Percentiles rank a stretch among this genome's conserved stretches.
Conservation (phyloP, 2,329 filamentous ascomycete species). For the Leptographium procerum region DNA sequence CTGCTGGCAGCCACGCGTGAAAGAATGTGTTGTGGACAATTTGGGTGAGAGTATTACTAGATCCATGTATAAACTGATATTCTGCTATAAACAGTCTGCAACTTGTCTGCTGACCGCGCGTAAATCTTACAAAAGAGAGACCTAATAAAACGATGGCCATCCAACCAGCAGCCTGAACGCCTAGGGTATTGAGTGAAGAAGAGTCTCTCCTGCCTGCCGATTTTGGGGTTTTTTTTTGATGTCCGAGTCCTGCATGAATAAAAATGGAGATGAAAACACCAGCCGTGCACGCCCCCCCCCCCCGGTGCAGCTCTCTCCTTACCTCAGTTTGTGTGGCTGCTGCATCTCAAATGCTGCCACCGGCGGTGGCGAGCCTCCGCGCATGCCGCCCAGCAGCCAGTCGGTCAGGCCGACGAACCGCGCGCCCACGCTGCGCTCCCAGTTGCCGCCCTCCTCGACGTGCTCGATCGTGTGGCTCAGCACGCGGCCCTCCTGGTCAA, state of each 20-base stretch:
- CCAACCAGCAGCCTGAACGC: slow-evolving; percentile 2
- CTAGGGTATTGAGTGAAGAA: slow-evolving; percentile 12
- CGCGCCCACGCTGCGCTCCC: slow-evolving; percentile 68
- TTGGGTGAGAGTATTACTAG: no score
- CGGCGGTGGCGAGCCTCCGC: slow-evolving; percentile 18
- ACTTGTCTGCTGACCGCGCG: not conserved
- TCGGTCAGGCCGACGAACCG: slow-evolving; percentile 87
- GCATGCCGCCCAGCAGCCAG: slow-evolving; percentile 77
- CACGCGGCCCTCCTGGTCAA: slow-evolving; percentile 76
- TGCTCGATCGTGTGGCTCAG: slow-evolving; percentile 89
- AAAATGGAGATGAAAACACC: no score
- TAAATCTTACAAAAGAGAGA: not conserved
- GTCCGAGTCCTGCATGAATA: no score
- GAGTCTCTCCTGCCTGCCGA: not conserved
- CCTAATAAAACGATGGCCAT: not conserved
- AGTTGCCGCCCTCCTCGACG: slow-evolving; percentile 70
- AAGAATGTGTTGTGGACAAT: not conserved
- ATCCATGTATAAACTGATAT: not conserved
- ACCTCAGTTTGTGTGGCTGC: slow-evolving; percentile 7
- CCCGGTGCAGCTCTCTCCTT: not conserved
- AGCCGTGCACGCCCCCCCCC: no score
- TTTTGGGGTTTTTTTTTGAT: not conserved
- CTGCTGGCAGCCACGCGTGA: no score
- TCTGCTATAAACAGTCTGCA: not conserved
- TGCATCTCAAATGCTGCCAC: slow-evolving; percentile 12